Base-by-base conservation (phyloP, 331 rosid species). In the Ulmus americana region DNA sequence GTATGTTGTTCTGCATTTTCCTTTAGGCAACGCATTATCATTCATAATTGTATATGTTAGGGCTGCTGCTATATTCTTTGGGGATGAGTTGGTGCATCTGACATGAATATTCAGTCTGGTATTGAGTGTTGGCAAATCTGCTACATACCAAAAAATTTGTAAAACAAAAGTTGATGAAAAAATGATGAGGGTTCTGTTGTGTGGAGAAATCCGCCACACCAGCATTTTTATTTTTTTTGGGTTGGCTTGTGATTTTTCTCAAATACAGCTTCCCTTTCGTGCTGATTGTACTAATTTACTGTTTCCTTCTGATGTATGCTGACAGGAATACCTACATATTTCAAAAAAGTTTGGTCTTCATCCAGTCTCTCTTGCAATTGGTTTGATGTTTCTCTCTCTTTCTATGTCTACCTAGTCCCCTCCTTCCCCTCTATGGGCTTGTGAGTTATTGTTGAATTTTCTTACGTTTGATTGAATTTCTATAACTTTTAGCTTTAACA, bases 311-410 rank as follows among this genome's bases (percentile, higher is more conserved):
- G 48, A 12, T 65, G 8, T 60, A 50, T 50, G 50, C 70, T 62
- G 73, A 75, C 88, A 91, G 97, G 94, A 85, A 45, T 88, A 88
- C 82, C 60, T 86, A 45, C 65, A 64, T 46, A 70, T 82, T 72
- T 84, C 96, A 35, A 63, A 65, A 74, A 72, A 70, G 65, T 74
- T 78, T 70, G 84, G 84, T 60, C 73, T 91, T 65, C 90, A 88
- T 82, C 97, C 96, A 15, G 88, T 83, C 28, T 81, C 95, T 55
- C 87, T 91, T 53, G 91, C 97, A 61, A 81, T 91, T 67, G 97
- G 97, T 91, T 70, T 48, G 86, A 11, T 48, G 50, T 35, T 55
- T 50, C 64, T 43, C 56, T 73, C 45, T 62, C 55, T 48, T 50
- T 54, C 20, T 70, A 47, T 38, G 3, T 49, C 10, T 22, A n/a